A percentile compares a stretch with the other conserved stretches of the same genome.
These are phyloP conservation scores for Noccaea caerulescens DNA, from an alignment of 345 rosid species.

Conservation along the genomic window DNA sequence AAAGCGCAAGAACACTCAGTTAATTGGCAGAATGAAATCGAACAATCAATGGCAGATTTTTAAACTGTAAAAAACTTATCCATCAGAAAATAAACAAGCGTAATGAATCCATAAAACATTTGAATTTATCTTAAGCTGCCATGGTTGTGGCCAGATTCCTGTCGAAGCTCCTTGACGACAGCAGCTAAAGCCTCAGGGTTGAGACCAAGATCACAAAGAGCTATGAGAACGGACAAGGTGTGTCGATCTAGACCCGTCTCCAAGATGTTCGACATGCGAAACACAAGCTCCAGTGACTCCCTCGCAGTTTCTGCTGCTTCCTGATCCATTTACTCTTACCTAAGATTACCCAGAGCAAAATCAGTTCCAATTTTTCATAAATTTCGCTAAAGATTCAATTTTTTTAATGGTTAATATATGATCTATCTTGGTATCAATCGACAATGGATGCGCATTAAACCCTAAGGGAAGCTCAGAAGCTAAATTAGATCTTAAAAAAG, in stretches of 20 bases:
- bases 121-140: neutral
- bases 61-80: no score
- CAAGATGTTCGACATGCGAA: conserved; percentile 48
- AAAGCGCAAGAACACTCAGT: neutral
- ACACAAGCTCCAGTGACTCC: conserved; percentile 45
- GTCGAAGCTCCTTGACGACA: conserved; percentile 47
- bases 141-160: neutral
- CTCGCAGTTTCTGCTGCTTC: conserved; percentile 48
- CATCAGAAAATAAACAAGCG: neutral
- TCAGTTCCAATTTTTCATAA: neutral
- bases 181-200: conserved; percentile 53
- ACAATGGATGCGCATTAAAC: conserved; percentile 5
- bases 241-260: conserved; percentile 47
- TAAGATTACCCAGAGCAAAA: neutral
- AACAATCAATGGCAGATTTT: neutral
- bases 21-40: neutral
- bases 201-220: conserved; percentile 50
- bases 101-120: neutral
- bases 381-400: neutral
- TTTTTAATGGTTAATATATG: neutral
- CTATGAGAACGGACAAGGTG: conserved; percentile 45
- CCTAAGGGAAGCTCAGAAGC: neutral
- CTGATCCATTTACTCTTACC: conserved; percentile 33
- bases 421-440: neutral
- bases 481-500: neutral